These are phyloP conservation scores for Bryum argenteum DNA, from an alignment of 225 moss, liverwort and hornwort species.

Conservation along the genomic window DNA sequence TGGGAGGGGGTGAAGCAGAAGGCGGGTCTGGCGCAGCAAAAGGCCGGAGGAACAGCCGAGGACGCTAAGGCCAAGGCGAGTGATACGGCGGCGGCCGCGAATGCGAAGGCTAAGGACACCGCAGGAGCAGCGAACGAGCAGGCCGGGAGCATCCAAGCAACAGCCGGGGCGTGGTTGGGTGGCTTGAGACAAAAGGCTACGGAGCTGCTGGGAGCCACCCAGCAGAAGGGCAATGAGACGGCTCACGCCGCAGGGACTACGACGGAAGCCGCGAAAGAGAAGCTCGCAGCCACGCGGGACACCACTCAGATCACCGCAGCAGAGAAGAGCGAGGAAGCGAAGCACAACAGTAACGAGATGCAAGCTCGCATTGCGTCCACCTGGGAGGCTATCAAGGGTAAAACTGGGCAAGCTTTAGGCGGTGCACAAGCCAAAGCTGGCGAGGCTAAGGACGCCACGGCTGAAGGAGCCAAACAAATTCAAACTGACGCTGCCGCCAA, in stretches of 20 bases:
- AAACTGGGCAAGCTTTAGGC: conserved; percentile 13
- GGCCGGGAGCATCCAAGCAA: conserved; percentile 26
- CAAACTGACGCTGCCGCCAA: background rate
- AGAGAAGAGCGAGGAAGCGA: conserved; percentile 27
- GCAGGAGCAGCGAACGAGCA: conserved; percentile 16
- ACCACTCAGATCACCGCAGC: conserved; percentile 10
- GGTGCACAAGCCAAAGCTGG: conserved; percentile 23
- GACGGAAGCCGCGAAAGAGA: conserved; percentile 25
- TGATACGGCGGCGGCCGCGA: conserved; percentile 9
- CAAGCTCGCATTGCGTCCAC: conserved; percentile 34
- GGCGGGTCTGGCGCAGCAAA: conserved; percentile 22
- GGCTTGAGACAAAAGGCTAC: conserved; percentile 38
- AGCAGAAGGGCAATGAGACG: conserved; percentile 34
- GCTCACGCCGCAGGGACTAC: conserved; percentile 8
- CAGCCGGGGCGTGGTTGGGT: conserved; percentile 38
- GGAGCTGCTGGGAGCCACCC: conserved; percentile 28
- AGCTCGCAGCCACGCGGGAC: background rate
- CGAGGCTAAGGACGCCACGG: conserved; percentile 10
- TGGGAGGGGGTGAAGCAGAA: conserved; percentile 40
- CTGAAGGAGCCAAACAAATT: background rate
- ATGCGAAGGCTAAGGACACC: conserved; percentile 25
- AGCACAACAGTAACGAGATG: conserved; percentile 28
- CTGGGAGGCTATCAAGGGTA: conserved; percentile 34
- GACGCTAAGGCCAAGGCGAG: conserved; percentile 29
- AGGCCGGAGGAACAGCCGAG: conserved; percentile 21